A percentile compares a stretch with the other conserved stretches of the same genome.
phyloP scores from a whole-genome alignment of 164 flowering plant genomes.

The Magnolia officinalis region DNA sequence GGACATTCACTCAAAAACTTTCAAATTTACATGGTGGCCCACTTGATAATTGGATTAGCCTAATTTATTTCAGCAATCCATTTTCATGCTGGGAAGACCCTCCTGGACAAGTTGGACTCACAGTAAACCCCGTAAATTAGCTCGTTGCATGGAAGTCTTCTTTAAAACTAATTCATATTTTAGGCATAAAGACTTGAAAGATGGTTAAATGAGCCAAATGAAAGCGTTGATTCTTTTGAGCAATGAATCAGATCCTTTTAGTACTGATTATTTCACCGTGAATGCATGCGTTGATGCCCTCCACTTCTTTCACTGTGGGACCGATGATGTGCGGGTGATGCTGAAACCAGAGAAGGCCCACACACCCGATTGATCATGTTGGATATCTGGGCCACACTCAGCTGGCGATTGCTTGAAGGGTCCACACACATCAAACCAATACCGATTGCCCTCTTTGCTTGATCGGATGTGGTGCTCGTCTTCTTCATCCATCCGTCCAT shows the following conservation, averaged over 20 bases:
- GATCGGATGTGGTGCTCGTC: conserved; percentile 25
- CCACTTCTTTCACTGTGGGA: neutral
- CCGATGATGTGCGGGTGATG: neutral
- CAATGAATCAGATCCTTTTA: neutral
- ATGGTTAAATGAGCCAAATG: no score
- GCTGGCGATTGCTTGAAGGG: conserved; percentile 22
- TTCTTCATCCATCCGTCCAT: conserved; percentile 40
- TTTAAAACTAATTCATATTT: no score
- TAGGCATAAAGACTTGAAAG: no score
- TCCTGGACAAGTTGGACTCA: no score
- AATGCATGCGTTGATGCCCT: neutral
- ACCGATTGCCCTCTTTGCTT: conserved; percentile 33
- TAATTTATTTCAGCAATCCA: no score
- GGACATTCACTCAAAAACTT: no score
- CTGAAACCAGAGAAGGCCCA: conserved; percentile 12
- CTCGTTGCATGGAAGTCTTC: no score
- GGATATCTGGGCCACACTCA: conserved; percentile 26
- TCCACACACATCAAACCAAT: conserved; percentile 53
- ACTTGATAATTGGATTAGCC: no score
- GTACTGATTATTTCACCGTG: neutral
- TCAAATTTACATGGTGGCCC: no score
- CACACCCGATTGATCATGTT: conserved; percentile 20
- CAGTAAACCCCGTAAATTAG: no score
- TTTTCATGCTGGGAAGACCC: no score
- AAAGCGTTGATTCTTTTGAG: no score